Evolutionary conservation across 2,329 filamentous ascomycete genomes (phyloP).

Genomic region (Remersonia thermophila): DNA sequence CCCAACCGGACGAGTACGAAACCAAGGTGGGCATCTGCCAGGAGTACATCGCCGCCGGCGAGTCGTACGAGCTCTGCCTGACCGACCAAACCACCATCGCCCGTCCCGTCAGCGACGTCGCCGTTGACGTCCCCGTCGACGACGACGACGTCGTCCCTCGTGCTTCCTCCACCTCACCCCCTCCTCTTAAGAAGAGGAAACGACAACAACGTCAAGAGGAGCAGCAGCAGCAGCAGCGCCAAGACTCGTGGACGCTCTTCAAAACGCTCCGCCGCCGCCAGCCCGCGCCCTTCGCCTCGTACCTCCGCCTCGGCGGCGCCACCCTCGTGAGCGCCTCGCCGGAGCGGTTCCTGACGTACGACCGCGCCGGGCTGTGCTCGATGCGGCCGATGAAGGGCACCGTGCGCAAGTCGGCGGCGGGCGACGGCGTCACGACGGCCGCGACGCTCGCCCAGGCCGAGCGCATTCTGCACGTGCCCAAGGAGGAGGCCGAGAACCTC

Average conservation of each 20-base stretch:
- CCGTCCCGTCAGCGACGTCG: constrained; percentile 22
- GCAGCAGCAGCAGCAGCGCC: no score
- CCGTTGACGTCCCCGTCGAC: not conserved
- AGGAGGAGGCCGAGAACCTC: constrained; percentile 89
- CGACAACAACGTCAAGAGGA: constrained; percentile 3
- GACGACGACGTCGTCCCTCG: no score
- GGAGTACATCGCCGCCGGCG: constrained; percentile 57
- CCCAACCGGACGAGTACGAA: constrained; percentile 44
- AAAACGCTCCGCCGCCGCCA: constrained; percentile 56
- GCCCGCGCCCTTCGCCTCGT: constrained; percentile 76
- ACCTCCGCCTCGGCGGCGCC: constrained; percentile 54
- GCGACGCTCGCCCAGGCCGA: constrained; percentile 62
- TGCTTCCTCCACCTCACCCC: constrained; percentile 45
- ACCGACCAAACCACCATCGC: constrained; percentile 61
- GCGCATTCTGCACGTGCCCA: constrained; percentile 61
- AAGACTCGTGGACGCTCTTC: constrained; percentile 69
- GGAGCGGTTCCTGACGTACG: constrained; percentile 66
- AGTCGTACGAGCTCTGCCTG: constrained; percentile 78
- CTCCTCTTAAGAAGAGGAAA: constrained; percentile 10
- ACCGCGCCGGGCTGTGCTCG: constrained; percentile 45
- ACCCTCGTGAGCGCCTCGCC: constrained; percentile 76
- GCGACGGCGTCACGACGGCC: constrained; percentile 24
- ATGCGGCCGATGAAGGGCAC: constrained; percentile 97
- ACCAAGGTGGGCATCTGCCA: constrained; percentile 57
- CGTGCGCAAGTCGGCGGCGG: constrained; percentile 55